A percentile compares a stretch with the other conserved stretches of the same genome.
Evolutionary conservation across 306 rosid genomes (phyloP).

Genomic region (Castanea mollissima): DNA sequence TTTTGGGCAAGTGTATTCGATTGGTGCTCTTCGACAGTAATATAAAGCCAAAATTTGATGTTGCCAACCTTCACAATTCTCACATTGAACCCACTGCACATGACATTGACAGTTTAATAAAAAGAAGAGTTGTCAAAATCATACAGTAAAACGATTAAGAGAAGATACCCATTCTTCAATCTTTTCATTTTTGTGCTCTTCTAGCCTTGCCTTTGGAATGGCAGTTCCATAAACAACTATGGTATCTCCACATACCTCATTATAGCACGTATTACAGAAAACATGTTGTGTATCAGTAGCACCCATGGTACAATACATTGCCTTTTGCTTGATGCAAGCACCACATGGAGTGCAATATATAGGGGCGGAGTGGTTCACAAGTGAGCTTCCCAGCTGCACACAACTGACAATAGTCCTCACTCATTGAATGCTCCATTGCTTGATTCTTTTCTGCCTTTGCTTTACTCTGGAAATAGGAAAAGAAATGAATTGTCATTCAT

Average conservation of each 20-base stretch:
- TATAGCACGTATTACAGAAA: conserved; percentile 91
- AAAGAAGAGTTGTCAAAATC: conserved; percentile 21
- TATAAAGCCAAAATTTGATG: conserved; percentile 96
- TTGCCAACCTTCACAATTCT: conserved; percentile 99
- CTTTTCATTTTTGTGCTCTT: conserved; percentile 95
- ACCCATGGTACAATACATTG: conserved; percentile 85
- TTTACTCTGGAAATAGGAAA: conserved; percentile 63
- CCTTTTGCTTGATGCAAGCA: conserved; percentile 85
- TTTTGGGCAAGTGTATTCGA: conserved; percentile 92
- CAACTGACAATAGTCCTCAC: conserved; percentile 96
- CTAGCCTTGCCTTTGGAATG: conserved; percentile 31
- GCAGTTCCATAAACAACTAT: no score
- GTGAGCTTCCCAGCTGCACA: conserved; percentile 98
- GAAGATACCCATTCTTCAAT: conserved; percentile 87
- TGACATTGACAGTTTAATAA: conserved; percentile 16
- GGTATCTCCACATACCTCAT: conserved; percentile 65
- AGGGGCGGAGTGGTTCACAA: conserved; percentile 80
- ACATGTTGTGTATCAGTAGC: conserved; percentile 89
- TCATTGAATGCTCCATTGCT: conserved; percentile 91
- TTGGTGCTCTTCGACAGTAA: conserved; percentile 93
- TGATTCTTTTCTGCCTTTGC: conserved; percentile 95
- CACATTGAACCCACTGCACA: conserved; percentile 99
- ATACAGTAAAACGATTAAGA: conserved; percentile 15
- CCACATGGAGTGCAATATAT: conserved; percentile 92
- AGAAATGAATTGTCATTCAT: conserved; percentile 9